Evolutionary conservation across 208 protist species (phyloP).

Genomic region (Leishmania lainsoni): DNA sequence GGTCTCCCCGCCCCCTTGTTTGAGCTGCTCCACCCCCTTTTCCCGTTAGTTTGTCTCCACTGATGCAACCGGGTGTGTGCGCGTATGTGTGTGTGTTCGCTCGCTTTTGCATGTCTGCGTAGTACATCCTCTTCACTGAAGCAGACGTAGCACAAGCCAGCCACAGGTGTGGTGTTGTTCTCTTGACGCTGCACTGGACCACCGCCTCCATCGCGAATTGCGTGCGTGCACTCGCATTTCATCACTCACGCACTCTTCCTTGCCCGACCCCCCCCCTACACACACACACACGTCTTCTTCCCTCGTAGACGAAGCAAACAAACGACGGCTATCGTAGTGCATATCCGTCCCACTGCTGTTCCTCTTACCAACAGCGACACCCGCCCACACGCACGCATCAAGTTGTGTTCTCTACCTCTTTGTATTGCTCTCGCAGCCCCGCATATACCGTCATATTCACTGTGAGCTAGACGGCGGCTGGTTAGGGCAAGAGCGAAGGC

Average conservation of each 20-base stretch:
- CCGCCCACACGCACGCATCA: not conserved
- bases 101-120: not conserved
- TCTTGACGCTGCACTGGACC: too few relatives aligned
- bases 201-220: too few relatives aligned
- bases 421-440: not conserved
- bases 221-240: too few relatives aligned
- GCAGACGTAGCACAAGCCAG: too few relatives aligned
- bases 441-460: not conserved
- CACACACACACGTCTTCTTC: not conserved
- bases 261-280: not conserved
- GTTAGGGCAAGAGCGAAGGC: not conserved
- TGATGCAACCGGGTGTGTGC: not conserved
- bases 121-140: too few relatives aligned
- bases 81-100: slow-evolving; percentile 4
- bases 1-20: not conserved
- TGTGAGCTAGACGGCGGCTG: not conserved
- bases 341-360: not conserved
- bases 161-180: too few relatives aligned
- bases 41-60: slow-evolving; percentile 8
- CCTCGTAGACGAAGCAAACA: not conserved
- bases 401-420: not conserved
- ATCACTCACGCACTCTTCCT: too few relatives aligned
- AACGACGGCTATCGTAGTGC: not conserved
- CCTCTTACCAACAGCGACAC: not conserved
- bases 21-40: not conserved